Evolutionary conservation across 768 basidiomycete genomes (phyloP), one percentile per base, ranked within the genome.

Genomic region (Dacryopinax spathularia): DNA sequence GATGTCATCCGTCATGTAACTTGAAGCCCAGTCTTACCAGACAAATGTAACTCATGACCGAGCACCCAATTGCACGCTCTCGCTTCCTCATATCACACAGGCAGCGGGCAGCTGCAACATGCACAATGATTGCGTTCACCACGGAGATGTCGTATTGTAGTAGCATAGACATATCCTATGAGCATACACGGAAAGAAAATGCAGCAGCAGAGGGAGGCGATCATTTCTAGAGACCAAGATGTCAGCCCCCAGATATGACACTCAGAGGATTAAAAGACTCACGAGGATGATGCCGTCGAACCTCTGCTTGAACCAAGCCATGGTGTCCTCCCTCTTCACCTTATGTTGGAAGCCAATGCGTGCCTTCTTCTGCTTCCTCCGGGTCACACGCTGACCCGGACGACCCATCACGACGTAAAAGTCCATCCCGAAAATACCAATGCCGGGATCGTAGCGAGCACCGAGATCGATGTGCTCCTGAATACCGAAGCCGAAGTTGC

Each of bases 361-460:
- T 39, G 90, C 82, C 80, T 83, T 89, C 79, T 86, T 87, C 77
- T 88, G 84, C 80, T 88, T 96, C 79, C 94, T 81, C 79, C 84
- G 84, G 69, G 94, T 86, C 43, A 99, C 90, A 66, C 94, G 89
- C 71, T 80, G 84, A 69, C 95, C 95, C 61, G 94, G 92, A 70
- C 95, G 86, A 69, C 92, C 93, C 93, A 99, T 95, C 65, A 95
- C 91, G 69, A 90, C 88, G 73, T 86, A 94, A 80, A 99, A 98
- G 80, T 99, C 95, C 95, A 97, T 97, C 69, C 95, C 95, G 74
- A 97, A 97, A 77, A 98, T 97, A 85, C 95, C 95, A 72, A 99
- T 97, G 72, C 83, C 82, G 66, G 95, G 95, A 77, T 99, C 95
- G 79, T 99, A 99, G 73, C 95, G 86, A 71, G 95, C 95, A 73